Evolutionary conservation across 2,329 filamentous ascomycete species (phyloP), one percentile per base, ranked within the genome.

Genomic region (Orbilia oligospora): DNA sequence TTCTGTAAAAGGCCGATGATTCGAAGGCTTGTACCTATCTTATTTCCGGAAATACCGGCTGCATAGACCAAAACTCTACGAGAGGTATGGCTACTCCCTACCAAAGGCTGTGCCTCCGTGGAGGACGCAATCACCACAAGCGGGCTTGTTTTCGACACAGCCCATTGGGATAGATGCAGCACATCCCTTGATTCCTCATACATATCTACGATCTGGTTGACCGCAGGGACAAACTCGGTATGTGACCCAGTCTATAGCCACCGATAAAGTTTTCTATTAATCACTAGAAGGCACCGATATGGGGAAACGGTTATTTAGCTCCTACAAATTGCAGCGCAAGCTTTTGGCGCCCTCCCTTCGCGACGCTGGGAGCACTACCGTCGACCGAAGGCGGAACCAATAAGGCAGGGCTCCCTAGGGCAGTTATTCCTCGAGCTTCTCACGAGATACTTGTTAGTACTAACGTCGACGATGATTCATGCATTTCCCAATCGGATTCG

Each of bases 161-260:
- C 51, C 75, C 75, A 78, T 24, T 68, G 63, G 1, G 68, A 72
- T 58, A 72, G 16, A 20, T 68, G 46, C 53, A 65, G 68, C 10
- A 69, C 63, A 20, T 30, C 63, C 12, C 22, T 36, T 12, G 75
- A 71, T 53, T 78, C 75, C 68, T 78, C 68, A 53, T 68, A 78
- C 46, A 78, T 69, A 24, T 69, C 64, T 16, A 72, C 46, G 53
- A 78, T 72, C 20, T 72, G 53, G 36, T 56, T 41, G 18, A 66
- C 63, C 1, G 75, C 75, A 5, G 75, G 68, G 24, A 58, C 64
- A 48, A 78, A 78, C 8, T 69, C 63, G n/a, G 68, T 64, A 36
- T 78, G 44, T 9, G 63, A 51, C 8, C 55, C 64, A 3, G 64
- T 64, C 75, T 78, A 48, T 22, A 30, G 27, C n/a, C 12, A 14